Percentiles rank a stretch among this genome's conserved stretches.
Evolutionary conservation across 2,329 filamentous ascomycete genomes (phyloP).

Genomic region (Sclerotinia trifoliorum): DNA sequence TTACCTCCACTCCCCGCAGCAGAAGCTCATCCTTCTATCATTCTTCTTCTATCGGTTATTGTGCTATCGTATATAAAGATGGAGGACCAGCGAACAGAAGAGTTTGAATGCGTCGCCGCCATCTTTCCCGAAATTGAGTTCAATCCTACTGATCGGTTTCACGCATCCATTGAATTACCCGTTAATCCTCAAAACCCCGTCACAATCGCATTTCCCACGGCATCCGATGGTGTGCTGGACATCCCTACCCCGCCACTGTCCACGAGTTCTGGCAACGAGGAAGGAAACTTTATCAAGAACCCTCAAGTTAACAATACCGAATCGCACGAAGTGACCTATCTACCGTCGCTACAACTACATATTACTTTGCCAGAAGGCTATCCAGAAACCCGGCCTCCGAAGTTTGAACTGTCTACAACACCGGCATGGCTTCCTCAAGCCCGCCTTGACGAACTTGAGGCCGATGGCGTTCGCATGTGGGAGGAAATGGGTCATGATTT

Average conservation of each 20-base stretch:
- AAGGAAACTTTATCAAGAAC: neutral
- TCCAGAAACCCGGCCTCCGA: constrained; percentile 53
- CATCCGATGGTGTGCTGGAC: constrained; percentile 41
- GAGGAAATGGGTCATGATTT: constrained; percentile 59
- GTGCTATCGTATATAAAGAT: constrained; percentile 49
- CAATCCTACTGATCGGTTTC: constrained; percentile 47
- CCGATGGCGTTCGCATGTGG: constrained; percentile 56
- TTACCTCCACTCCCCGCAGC: constrained; percentile 21
- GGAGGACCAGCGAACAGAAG: constrained; percentile 59
- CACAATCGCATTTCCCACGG: constrained; percentile 56
- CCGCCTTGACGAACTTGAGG: constrained; percentile 51
- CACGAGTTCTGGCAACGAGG: constrained; percentile 27
- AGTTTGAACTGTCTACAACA: constrained; percentile 50
- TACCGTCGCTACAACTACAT: constrained; percentile 56
- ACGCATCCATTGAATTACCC: constrained; percentile 53
- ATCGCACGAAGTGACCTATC: constrained; percentile 43
- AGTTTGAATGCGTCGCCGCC: constrained; percentile 60
- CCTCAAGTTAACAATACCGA: constrained; percentile 29
- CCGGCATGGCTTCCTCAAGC: constrained; percentile 57
- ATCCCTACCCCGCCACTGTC: constrained; percentile 36
- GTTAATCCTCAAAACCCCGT: constrained; percentile 55
- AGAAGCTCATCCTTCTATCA: constrained; percentile 33
- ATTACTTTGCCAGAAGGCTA: constrained; percentile 59
- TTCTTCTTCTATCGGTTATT: constrained; percentile 34
- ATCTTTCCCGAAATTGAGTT: constrained; percentile 65